Conservation (phyloP, 139 green algal species). For the Chlamydomonas schloesseri region DNA sequence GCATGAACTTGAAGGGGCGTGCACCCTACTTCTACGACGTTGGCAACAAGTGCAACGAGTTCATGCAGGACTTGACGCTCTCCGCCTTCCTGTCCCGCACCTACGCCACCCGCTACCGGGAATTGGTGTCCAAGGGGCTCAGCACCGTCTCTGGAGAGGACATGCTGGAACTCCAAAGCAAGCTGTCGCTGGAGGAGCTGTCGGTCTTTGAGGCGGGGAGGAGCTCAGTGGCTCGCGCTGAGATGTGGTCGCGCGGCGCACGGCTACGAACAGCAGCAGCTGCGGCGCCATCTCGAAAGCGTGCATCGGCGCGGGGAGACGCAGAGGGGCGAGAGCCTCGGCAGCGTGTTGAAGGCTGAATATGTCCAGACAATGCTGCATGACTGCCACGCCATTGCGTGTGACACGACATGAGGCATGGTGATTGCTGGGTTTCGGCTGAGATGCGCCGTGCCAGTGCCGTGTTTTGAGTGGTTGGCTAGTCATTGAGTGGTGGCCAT, state of each 20-base stretch:
- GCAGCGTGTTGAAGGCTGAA: not conserved
- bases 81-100: slow-evolving; percentile 49
- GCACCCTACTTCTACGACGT: slow-evolving; percentile 61
- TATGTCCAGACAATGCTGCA: too few species aligned
- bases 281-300: not conserved
- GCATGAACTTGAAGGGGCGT: slow-evolving; percentile 48
- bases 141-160: slow-evolving; percentile 57
- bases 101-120: slow-evolving; percentile 53
- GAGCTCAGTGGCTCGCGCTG: slow-evolving; percentile 17
- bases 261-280: not conserved
- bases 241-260: slow-evolving; percentile 42
- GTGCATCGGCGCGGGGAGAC: not conserved
- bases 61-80: slow-evolving; percentile 48
- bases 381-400: too few species aligned
- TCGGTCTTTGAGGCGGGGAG: slow-evolving; percentile 58
- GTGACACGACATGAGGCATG: too few species aligned
- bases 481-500: too few species aligned
- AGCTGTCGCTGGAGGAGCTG: slow-evolving; percentile 64
- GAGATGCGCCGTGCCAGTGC: too few species aligned
- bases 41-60: slow-evolving; percentile 57
- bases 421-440: too few species aligned
- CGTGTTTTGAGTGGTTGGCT: too few species aligned
- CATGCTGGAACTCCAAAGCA: slow-evolving; percentile 57
- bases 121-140: slow-evolving; percentile 59
- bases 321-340: not conserved